Base-by-base conservation (phyloP, 768 basidiomycete species). In the Lanmaoa pseudosensibilis region DNA sequence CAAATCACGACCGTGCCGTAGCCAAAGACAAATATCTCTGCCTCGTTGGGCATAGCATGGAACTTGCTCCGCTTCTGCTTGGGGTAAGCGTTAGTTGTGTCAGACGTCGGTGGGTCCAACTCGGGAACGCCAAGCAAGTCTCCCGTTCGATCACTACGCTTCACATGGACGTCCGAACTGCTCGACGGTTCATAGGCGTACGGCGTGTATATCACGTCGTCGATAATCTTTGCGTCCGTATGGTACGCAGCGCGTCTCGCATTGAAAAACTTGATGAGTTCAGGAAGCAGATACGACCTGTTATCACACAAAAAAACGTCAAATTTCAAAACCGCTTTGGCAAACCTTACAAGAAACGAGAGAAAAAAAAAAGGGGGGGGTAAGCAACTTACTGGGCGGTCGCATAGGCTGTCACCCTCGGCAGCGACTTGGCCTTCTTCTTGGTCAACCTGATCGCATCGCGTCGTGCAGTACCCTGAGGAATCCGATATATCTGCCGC, bases 1-100 rank as follows among this genome's bases (percentile, higher is more conserved):
- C 95, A 98, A 50, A 96, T 91, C 25, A 98, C 95, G 27, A 96
- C 90, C 0, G 92, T 94, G 13, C 95, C 95, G 68, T 96, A 97
- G 59, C 88, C 83, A 73, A 97, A 98, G 61, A 97, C 74, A 71
- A 96, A 97, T 52, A 97, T 89, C 72, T 97, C 95, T 10, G 90
- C 89, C 60, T 88, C 86, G 33, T 80, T 81, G 6, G 84, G 79
- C 36, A 82, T 77, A 32, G 84, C 79, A 63, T 87, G 74, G 66
- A 88, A 90, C 71, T 86, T 87, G 68, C 82, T 86, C 57, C 80
- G 80, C 65, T 81, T 86, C 69, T 76, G 72, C 65, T 76, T 79
- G 48, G 72, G 66, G n/a, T 67, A 61, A 16, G 71, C 65, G 27
- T 63, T 68, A 11, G 73, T 66, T 40, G 74, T 71, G 40, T 79